Conservation (phyloP, 1,284 basidiomycete genomes). For the Prillingera fragicola region DNA sequence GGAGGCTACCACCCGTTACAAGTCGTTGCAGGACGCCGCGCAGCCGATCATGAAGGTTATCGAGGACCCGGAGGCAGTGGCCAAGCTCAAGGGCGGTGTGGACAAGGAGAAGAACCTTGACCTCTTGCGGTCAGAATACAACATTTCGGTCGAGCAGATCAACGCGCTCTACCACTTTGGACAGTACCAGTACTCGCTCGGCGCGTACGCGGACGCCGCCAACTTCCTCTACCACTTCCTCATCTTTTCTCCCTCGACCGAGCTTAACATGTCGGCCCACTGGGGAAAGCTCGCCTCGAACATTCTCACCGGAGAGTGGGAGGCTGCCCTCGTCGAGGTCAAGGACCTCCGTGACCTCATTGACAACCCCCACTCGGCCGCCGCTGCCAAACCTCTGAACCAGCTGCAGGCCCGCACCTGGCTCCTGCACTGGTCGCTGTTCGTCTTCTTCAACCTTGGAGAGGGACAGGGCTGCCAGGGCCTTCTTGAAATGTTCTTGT, state of each 20-base stretch:
- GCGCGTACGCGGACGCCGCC: constrained; percentile 91
- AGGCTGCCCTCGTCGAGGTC: constrained; percentile 85
- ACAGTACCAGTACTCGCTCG: constrained; percentile 95
- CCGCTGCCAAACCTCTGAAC: constrained; percentile 58
- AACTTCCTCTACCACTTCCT: constrained; percentile 99
- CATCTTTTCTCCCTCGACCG: constrained; percentile 85
- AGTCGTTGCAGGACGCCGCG: constrained; percentile 78
- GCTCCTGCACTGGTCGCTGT: constrained; percentile 96
- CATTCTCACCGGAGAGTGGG: constrained; percentile 92
- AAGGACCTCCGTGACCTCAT: constrained; percentile 88
- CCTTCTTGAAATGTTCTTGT: constrained; percentile 92
- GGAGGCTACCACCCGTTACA: constrained; percentile 74
- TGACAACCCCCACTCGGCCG: constrained; percentile 58
- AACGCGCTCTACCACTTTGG: constrained; percentile 95
- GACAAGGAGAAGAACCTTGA: constrained; percentile 96
- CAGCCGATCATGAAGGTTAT: constrained; percentile 92
- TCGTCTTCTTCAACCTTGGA: constrained; percentile 96
- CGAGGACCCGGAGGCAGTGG: constrained; percentile 86
- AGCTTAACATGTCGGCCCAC: constrained; percentile 87
- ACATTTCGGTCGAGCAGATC: constrained; percentile 88
- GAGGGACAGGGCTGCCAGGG: constrained; percentile 72
- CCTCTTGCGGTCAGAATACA: constrained; percentile 89
- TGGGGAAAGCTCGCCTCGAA: constrained; percentile 98
- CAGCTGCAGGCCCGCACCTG: constrained; percentile 94
- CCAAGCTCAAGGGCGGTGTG: constrained; percentile 63